Evolutionary conservation across 1,284 basidiomycete genomes (phyloP), one percentile per base, ranked within the genome.

Genomic region (Gomphus bonarii): DNA sequence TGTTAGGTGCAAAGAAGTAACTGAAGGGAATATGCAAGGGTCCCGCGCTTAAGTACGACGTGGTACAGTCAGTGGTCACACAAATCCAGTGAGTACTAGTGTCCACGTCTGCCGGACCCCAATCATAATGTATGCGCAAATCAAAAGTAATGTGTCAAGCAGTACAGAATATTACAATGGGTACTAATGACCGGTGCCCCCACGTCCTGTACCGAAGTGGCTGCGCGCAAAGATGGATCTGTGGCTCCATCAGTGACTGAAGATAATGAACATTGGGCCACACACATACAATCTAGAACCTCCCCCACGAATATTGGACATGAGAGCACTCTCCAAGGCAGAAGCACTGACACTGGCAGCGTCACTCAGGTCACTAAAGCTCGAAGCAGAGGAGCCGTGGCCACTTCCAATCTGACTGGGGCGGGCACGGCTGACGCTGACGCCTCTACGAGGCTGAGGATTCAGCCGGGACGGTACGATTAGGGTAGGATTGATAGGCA

Each of bases 341-440:
- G 85, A 88, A 4, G 79, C 76, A 22, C 85, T 87, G 51, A 91
- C 67, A 66, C 82, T 85, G 11, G 60, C 60, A 31, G 80, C 79
- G 64, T 86, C 88, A 64, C 88, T 91, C 44, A 90, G 65, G 65
- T 91, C 88, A 64, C 87, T 89, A 64, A 89, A 88, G 67, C 88
- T 91, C 3, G 87, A 89, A 0, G 86, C 78, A 50, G 80, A 79
- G 11, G 84, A 86, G 1, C 78, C 81, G 25, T 83, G 77, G 59
- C 75, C 82, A 62, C 85, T 88, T 40, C 76, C 78, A 44, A 77
- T 76, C 59, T 85, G 81, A 60, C 79, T 80, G 5, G 62, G 62
- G 35, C 61, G 62, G 22, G 63, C 58, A 16, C 42, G 52, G 20
- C 30, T 33, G 25, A 38, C 16, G 22, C 16, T 10, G 59, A 66